A percentile compares a stretch with the other conserved stretches of the same genome.
phyloP scores from a whole-genome alignment of 2,329 filamentous ascomycete genomes.

The Cordyceps militaris region DNA sequence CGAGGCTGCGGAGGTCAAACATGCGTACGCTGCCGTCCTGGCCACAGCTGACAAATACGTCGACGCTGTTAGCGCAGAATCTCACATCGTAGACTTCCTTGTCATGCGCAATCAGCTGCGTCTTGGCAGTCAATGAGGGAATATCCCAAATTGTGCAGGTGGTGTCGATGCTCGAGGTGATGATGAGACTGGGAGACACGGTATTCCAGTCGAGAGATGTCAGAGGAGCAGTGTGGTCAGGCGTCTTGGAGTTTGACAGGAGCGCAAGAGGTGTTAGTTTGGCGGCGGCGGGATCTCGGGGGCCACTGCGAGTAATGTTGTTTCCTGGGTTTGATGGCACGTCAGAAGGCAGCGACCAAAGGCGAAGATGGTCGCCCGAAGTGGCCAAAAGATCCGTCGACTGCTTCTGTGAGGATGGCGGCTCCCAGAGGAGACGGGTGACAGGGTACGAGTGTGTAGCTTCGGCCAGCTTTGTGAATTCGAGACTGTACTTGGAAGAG shows the following conservation, averaged over 20 bases:
- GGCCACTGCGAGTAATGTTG: conserved; percentile 55
- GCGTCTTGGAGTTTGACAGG: conserved; percentile 95
- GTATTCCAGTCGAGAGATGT: conserved; percentile 98
- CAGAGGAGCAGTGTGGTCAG: conserved; percentile 92
- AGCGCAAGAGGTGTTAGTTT: conserved; percentile 91
- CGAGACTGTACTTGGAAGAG: conserved; percentile 66
- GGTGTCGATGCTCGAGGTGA: conserved; percentile 97
- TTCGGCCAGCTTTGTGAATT: conserved; percentile 90
- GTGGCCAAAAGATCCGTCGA: conserved; percentile 92
- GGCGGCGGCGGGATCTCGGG: conserved; percentile 51
- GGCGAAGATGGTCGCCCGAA: conserved; percentile 83
- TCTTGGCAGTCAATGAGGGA: conserved; percentile 93
- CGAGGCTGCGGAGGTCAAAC: conserved; percentile 93
- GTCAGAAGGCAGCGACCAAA: conserved; percentile 85
- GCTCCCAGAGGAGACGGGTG: conserved; percentile 91
- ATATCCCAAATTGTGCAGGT: conserved; percentile 99
- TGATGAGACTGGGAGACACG: conserved; percentile 92
- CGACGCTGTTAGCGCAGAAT: conserved; percentile 97
- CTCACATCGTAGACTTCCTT: conserved; percentile 98
- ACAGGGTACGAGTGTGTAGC: conserved; percentile 97
- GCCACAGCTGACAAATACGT: conserved; percentile 96
- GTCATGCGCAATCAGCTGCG: conserved; percentile 95
- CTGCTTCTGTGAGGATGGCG: conserved; percentile 88
- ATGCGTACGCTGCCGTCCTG: conserved; percentile 97
- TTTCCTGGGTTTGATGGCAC: conserved; percentile 50